These are phyloP conservation scores for Rhododendron henanense DNA, from an alignment of 148 eudicot species.

Conservation along the genomic window DNA sequence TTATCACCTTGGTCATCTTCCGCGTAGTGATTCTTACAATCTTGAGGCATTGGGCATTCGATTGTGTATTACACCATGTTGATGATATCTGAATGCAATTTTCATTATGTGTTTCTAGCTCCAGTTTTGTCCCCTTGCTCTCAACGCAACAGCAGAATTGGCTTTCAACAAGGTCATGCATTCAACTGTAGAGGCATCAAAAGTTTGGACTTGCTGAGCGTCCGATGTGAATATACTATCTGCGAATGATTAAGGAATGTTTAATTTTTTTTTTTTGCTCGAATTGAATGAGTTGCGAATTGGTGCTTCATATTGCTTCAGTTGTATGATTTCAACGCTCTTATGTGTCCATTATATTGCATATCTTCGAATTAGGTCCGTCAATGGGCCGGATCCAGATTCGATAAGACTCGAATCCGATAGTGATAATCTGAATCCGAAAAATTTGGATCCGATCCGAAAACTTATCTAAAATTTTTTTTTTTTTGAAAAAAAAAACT, in stretches of 20 bases:
- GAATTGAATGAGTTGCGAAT: not conserved
- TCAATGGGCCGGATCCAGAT: no score
- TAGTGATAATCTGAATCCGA: no score
- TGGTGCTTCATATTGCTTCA: not conserved
- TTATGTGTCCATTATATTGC: not conserved
- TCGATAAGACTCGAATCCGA: no score
- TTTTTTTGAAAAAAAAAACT: no score
- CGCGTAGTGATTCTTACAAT: slow-evolving; percentile 10
- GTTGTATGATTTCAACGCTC: not conserved
- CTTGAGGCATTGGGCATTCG: not conserved
- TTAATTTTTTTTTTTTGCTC: not conserved
- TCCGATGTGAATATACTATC: not conserved
- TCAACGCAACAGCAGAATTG: not conserved
- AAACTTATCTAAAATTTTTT: no score
- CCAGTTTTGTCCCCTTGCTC: not conserved
- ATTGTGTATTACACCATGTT: slow-evolving; percentile 2
- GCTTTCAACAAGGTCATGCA: not conserved
- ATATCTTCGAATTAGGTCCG: not conserved
- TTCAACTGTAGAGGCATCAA: not conserved
- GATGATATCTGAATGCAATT: not conserved
- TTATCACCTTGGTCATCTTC: not conserved
- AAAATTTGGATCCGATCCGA: no score
- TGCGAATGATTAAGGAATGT: not conserved
- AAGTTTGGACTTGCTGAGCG: not conserved
- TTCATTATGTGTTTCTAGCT: not conserved